A percentile compares a stretch with the other conserved stretches of the same genome.
phyloP scores from a whole-genome alignment of 2,329 filamentous ascomycete species.

The Apiospora saccharicola region DNA sequence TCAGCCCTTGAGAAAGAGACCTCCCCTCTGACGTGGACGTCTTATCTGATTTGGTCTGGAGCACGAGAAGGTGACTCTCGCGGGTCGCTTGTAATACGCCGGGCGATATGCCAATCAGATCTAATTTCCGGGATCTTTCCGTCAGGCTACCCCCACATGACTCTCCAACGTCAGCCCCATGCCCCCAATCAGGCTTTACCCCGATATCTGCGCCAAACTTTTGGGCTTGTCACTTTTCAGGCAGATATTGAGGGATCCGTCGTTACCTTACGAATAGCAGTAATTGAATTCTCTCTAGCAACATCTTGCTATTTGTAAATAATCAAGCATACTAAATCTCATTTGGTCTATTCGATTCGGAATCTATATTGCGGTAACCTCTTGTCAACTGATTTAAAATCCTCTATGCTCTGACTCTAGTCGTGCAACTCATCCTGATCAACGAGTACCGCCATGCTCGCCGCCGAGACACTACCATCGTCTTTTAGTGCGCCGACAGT shows the following conservation, averaged over 20 bases:
- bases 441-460: not conserved
- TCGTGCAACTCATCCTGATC: not conserved
- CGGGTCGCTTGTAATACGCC: not conserved
- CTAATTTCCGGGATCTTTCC: not conserved
- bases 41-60: too few species aligned
- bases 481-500: not conserved
- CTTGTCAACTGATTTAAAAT: not conserved
- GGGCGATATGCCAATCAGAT: constrained; percentile 13
- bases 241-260: not conserved
- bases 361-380: not conserved
- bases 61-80: not conserved
- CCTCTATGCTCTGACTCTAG: not conserved
- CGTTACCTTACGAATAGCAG: too few species aligned
- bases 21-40: not conserved
- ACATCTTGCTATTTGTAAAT: too few species aligned
- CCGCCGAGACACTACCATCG: not conserved
- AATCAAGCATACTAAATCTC: not conserved
- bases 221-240: not conserved
- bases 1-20: not conserved
- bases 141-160: not conserved
- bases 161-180: not conserved
- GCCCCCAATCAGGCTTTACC: not conserved
- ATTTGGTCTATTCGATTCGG: not conserved
- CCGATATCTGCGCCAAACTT: not conserved
- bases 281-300: too few species aligned